Percentiles rank a stretch among this genome's conserved stretches.
phyloP scores from a whole-genome alignment of 768 basidiomycete species.

The Cantharellus anzutake region DNA sequence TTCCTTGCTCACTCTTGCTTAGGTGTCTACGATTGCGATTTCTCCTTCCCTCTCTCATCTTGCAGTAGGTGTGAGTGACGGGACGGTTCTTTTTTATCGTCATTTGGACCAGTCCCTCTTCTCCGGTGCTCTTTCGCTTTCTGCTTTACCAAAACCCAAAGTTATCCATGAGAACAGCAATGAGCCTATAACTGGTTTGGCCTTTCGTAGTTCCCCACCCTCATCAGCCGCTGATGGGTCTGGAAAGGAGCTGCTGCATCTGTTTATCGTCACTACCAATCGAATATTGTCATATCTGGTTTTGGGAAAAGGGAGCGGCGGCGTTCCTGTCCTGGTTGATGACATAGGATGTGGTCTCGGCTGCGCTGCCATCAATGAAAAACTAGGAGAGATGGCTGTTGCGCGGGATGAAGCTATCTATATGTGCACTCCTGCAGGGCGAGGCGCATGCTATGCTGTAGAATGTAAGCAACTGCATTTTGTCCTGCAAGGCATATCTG shows the following conservation, averaged over 20 bases:
- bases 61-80: conserved; percentile 86
- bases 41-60: conserved; percentile 65
- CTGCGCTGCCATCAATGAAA: conserved; percentile 68
- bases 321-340: conserved; percentile 50
- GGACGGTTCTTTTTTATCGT: conserved; percentile 77
- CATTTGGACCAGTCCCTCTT: conserved; percentile 82
- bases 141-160: conserved; percentile 69
- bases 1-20: neutral
- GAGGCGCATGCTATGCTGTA: conserved; percentile 75
- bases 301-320: conserved; percentile 46
- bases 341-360: conserved; percentile 73
- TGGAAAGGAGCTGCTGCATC: conserved; percentile 23
- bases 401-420: conserved; percentile 88
- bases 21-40: conserved; percentile 67
- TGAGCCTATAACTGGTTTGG: conserved; percentile 86
- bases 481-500: neutral
- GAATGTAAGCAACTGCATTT: conserved; percentile 38
- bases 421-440: conserved; percentile 59
- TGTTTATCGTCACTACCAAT: conserved; percentile 81
- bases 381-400: conserved; percentile 53
- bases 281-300: conserved; percentile 60
- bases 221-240: conserved; percentile 2
- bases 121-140: conserved; percentile 40
- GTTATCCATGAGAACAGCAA: conserved; percentile 64
- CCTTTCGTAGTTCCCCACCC: conserved; percentile 50